phyloP scores from a whole-genome alignment of 2,329 filamentous ascomycete genomes.

The Stachybotrys chlorohalonatus region DNA sequence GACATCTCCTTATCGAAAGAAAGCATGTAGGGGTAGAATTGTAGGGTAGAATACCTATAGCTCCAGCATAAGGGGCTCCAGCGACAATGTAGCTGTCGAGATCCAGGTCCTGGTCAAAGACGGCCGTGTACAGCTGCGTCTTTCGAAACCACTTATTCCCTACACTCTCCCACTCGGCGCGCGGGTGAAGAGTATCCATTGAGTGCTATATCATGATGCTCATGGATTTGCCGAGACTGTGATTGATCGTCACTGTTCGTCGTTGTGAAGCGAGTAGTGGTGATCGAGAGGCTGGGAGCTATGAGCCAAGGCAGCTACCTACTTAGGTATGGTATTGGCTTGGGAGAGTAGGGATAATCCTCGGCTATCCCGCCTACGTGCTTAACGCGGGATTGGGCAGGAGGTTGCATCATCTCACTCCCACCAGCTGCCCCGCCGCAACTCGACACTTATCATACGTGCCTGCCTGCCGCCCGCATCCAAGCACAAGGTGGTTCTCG shows the following conservation, averaged over 20 bases:
- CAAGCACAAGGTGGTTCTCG: background rate
- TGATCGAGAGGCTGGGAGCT: background rate
- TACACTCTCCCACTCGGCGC: conserved; percentile 88
- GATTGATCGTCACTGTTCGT: background rate
- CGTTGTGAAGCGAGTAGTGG: background rate
- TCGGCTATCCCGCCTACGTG: conserved; percentile 13
- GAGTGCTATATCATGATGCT: conserved; percentile 19
- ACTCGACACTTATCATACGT: background rate
- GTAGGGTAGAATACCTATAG: conserved; percentile 63
- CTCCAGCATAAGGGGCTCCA: conserved; percentile 87
- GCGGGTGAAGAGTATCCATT: conserved; percentile 56
- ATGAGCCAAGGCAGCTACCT: conserved; percentile 3
- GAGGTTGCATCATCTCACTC: background rate
- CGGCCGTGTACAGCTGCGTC: conserved; percentile 80
- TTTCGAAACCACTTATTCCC: conserved; percentile 95
- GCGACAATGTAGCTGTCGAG: conserved; percentile 89
- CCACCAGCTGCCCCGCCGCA: conserved; percentile 5
- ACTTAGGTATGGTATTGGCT: conserved; percentile 6
- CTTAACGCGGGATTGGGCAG: background rate
- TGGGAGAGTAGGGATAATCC: conserved; percentile 14
- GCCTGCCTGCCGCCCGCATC: background rate
- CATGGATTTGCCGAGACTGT: background rate
- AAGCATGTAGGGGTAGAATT: background rate
- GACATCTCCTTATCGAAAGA: background rate
- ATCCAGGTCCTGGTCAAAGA: conserved; percentile 90